Conservation (phyloP, 2,329 filamentous ascomycete species). For the Diaporthe vexans region DNA sequence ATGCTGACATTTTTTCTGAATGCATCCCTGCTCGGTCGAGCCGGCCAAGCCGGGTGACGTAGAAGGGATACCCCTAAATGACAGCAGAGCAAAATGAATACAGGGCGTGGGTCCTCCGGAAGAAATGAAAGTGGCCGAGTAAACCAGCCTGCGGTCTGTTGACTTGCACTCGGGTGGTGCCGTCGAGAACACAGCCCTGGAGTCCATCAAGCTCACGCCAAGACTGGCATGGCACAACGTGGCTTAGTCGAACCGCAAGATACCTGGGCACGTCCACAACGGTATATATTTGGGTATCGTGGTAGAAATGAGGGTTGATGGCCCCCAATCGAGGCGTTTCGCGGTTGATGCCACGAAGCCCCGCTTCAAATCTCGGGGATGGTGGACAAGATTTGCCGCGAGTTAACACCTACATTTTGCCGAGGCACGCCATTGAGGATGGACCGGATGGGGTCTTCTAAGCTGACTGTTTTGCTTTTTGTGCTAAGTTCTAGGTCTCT, state of each 20-base stretch:
- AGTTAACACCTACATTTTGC: neutral
- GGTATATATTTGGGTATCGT: neutral
- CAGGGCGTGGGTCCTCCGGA: neutral
- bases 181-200: no score
- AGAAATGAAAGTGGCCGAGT: neutral
- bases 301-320: no score
- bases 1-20: neutral
- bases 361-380: constrained; percentile 21
- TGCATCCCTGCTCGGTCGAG: neutral
- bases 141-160: neutral
- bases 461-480: neutral
- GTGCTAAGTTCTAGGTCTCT: constrained; percentile 12
- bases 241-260: neutral
- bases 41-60: neutral
- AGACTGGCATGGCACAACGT: constrained; percentile 5
- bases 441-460: neutral
- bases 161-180: neutral
- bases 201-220: constrained; percentile 11
- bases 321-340: no score
- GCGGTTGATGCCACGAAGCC: neutral
- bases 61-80: neutral
- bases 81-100: no score
- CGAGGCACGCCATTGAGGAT: neutral
- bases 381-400: neutral
- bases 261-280: neutral